Evolutionary conservation across 805 yeast species (phyloP).

Genomic region (Sugiyamaella chiloensis): DNA sequence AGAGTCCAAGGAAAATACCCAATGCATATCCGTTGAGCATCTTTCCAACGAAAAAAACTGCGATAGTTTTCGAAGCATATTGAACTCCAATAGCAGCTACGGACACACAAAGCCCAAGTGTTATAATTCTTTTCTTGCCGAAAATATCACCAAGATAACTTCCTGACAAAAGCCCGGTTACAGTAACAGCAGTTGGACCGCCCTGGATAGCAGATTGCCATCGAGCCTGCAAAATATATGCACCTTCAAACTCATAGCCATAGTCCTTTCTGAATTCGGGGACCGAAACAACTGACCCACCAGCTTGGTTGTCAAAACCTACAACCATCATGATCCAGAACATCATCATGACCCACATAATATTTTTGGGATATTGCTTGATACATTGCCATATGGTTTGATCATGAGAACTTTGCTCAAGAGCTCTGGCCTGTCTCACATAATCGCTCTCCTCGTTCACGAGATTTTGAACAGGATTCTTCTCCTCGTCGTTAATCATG

Average conservation of each 20-base stretch:
- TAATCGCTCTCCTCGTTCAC: not conserved
- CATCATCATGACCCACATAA: conserved; percentile 11
- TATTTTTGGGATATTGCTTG: conserved; percentile 11
- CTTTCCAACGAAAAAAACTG: conserved; percentile 17
- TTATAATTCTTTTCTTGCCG: conserved; percentile 13
- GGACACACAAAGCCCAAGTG: conserved; percentile 9
- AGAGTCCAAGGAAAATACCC: conserved; percentile 12
- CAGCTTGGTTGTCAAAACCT: conserved; percentile 17
- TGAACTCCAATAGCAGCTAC: conserved; percentile 16
- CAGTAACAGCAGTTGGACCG: conserved; percentile 16
- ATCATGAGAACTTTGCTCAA: not conserved
- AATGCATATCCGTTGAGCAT: conserved; percentile 18
- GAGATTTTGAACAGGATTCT: too few relatives aligned
- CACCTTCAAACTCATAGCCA: conserved; percentile 13
- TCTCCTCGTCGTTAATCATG: too few relatives aligned
- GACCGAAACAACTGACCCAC: conserved; percentile 15
- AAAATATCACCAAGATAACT: conserved; percentile 11
- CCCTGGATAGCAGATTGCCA: conserved; percentile 20
- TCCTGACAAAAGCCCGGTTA: conserved; percentile 11
- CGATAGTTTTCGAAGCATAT: conserved; percentile 15
- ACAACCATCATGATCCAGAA: conserved; percentile 15
- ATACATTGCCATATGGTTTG: conserved; percentile 4
- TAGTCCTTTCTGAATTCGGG: conserved; percentile 14
- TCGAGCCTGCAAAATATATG: conserved; percentile 10
- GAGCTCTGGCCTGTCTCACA: not conserved